phyloP scores from a whole-genome alignment of 1,284 basidiomycete species.

The Naganishia sp. region DNA sequence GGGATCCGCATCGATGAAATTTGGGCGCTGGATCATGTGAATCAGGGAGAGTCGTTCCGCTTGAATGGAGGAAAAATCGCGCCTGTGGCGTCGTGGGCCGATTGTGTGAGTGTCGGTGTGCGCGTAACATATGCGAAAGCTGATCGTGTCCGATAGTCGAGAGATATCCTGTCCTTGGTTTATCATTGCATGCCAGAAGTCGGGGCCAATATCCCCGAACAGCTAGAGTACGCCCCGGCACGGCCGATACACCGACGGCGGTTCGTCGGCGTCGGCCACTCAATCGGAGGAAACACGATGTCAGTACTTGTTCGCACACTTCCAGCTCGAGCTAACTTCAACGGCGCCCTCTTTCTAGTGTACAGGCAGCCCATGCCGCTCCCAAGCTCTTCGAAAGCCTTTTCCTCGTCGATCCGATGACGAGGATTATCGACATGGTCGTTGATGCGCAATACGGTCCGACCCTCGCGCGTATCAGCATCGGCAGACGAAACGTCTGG shows the following conservation, averaged over 20 bases:
- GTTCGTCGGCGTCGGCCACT: constrained; percentile 71
- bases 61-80: constrained; percentile 64
- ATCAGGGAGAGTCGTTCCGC: constrained; percentile 72
- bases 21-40: constrained; percentile 74
- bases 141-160: constrained; percentile 56
- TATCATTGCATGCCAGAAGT: constrained; percentile 62
- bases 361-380: constrained; percentile 62
- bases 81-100: constrained; percentile 43
- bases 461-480: constrained; percentile 56
- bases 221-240: constrained; percentile 55
- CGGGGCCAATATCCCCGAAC: constrained; percentile 49
- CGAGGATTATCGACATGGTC: constrained; percentile 58
- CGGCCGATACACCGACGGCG: constrained; percentile 45
- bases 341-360: constrained; percentile 51
- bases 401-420: constrained; percentile 73
- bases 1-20: constrained; percentile 62
- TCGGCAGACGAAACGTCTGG: constrained; percentile 69
- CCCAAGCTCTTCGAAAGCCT: constrained; percentile 72
- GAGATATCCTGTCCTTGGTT: constrained; percentile 73
- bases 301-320: constrained; percentile 50
- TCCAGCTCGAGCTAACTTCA: constrained; percentile 21
- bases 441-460: constrained; percentile 30
- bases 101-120: constrained; percentile 57
- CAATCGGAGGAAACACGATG: constrained; percentile 73
- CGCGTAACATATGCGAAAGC: neutral